Base-by-base conservation (phyloP, 2,329 filamentous ascomycete species). In the Talaromyces sp. region DNA sequence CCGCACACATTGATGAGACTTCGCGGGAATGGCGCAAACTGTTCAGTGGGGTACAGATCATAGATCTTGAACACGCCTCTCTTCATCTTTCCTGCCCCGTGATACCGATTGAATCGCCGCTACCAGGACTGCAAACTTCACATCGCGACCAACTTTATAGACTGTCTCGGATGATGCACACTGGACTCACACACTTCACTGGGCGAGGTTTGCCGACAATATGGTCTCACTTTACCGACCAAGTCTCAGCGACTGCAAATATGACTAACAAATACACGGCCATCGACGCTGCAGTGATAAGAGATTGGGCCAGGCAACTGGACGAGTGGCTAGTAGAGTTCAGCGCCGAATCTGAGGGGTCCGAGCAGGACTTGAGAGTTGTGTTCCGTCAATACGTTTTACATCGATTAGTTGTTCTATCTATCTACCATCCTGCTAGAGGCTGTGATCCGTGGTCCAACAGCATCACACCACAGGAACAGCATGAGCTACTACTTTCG, bases 361-460 rank as follows among this genome's bases (percentile, higher is more conserved):
- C 61, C 5, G 59, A 63, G 31, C 54, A 58, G 9, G 61, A 63
- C 31, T 14, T 63, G 16, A 63, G 56, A 54, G 6, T 31, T 16
- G 61, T 63, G 10, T 63, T 63, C 18, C 61, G 61, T 52, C 61
- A 63, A 63, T 63, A 63, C 12, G 61, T 63, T 1, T 58, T 63
- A 9, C 61, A 63, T 63, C 59, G 61, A 61, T 56, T 63, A n/a
- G 61, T 63, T 23, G 61, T 63, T 30, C 23, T 63, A n/a, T 63
- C 61, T 36, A 63, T 63, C 51, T 61, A 63, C 44, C 59, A 63
- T 34, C 61, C 61, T 10, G 58, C 52, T 14, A 57, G 61, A 28
- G 61, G 61, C 9, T 61, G 59, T 28, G 61, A 63, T 18, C 36
- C 61, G 52, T 62, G 61, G 61, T 62, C 61, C 16, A 62, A 62